These are phyloP conservation scores for Xanthoconium separans DNA, from an alignment of 1,284 basidiomycete species.

Conservation along the genomic window DNA sequence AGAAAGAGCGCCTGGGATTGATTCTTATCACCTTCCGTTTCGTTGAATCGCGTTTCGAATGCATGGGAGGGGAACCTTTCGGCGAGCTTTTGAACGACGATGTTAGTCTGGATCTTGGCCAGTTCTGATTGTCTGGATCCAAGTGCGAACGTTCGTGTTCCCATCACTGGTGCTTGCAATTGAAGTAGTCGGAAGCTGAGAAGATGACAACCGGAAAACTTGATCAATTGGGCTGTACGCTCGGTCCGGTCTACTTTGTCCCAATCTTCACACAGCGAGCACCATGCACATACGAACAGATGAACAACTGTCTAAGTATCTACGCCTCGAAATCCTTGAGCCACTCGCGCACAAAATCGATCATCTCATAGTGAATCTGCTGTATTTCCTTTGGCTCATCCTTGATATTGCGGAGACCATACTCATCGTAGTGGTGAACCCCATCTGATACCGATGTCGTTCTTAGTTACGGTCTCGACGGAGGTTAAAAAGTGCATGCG, in stretches of 20 bases:
- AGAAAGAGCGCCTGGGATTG: conserved; percentile 79
- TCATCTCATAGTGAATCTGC: conserved; percentile 78
- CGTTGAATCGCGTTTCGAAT: conserved; percentile 83
- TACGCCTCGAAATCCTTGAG: conserved; percentile 57
- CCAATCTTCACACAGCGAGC: neutral
- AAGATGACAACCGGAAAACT: neutral
- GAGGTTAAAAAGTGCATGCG: conserved; percentile 23
- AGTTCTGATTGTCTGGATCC: conserved; percentile 87
- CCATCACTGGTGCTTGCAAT: conserved; percentile 15
- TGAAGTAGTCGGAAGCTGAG: neutral
- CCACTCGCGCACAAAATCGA: conserved; percentile 83
- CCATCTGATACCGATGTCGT: conserved; percentile 47
- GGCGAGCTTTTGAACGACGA: conserved; percentile 61
- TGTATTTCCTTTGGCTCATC: conserved; percentile 80
- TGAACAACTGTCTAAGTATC: neutral
- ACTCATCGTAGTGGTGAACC: conserved; percentile 92
- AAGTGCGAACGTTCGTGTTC: conserved; percentile 49
- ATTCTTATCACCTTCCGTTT: conserved; percentile 91
- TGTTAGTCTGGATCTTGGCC: conserved; percentile 84
- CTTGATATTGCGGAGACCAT: conserved; percentile 64
- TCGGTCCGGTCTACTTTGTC: neutral
- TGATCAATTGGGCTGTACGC: neutral
- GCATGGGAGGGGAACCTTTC: conserved; percentile 42
- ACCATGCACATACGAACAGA: neutral
- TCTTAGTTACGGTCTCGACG: neutral